A percentile compares a stretch with the other conserved stretches of the same genome.
phyloP scores from a whole-genome alignment of 192 early-diverging fungal species.

The Podila epigama region DNA sequence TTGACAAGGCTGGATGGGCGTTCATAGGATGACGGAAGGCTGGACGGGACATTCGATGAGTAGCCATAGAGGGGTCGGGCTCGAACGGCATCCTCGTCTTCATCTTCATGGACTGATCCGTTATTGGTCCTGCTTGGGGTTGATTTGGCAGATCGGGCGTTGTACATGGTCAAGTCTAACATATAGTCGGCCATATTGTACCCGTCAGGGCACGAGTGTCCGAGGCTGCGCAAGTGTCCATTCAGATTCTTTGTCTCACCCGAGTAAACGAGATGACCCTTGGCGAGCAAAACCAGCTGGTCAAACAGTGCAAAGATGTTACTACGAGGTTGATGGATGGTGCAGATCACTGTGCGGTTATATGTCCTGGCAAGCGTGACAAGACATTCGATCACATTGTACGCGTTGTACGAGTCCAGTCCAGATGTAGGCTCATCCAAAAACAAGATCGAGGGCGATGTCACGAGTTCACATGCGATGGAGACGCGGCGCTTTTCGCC shows the following conservation, averaged over 20 bases:
- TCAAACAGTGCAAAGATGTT: conserved; percentile 94
- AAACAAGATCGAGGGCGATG: conserved; percentile 88
- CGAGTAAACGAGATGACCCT: conserved; percentile 85
- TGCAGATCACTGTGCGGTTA: conserved; percentile 86
- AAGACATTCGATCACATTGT: conserved; percentile 92
- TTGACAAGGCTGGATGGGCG: conserved; percentile 34
- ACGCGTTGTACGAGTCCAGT: conserved; percentile 92
- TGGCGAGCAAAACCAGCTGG: conserved; percentile 83
- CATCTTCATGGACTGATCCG: neutral
- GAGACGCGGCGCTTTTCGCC: conserved; percentile 94
- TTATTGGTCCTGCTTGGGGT: conserved; percentile 4
- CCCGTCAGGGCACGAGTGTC: conserved; percentile 83
- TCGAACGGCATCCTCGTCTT: neutral
- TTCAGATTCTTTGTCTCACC: conserved; percentile 72
- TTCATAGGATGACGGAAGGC: conserved; percentile 6
- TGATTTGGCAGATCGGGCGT: conserved; percentile 22
- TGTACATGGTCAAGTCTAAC: conserved; percentile 74
- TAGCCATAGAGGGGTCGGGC: conserved; percentile 8
- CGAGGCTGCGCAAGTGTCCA: conserved; percentile 76
- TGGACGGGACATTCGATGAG: conserved; percentile 9
- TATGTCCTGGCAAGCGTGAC: conserved; percentile 70
- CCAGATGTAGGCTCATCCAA: conserved; percentile 88
- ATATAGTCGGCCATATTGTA: conserved; percentile 95
- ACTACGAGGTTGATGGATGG: conserved; percentile 94
- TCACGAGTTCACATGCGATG: conserved; percentile 96